These are phyloP conservation scores for Annulohypoxylon stygium DNA, from an alignment of 495 filamentous ascomycete genomes.

Conservation along the genomic window DNA sequence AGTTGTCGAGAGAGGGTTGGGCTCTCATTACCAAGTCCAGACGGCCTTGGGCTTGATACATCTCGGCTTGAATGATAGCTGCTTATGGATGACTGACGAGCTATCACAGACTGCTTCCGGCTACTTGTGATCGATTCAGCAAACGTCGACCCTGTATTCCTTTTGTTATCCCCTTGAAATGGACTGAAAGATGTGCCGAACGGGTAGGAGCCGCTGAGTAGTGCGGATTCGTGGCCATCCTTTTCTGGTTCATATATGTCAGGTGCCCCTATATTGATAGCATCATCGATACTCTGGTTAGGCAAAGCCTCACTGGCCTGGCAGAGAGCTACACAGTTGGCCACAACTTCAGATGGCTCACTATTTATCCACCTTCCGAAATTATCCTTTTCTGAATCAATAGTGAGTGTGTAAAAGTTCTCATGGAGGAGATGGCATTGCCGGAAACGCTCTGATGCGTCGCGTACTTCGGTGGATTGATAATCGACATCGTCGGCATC, in stretches of 20 bases:
- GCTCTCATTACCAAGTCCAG: slow-evolving; percentile 62
- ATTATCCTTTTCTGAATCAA: slow-evolving; percentile 78
- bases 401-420: slow-evolving; percentile 77
- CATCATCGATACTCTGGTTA: slow-evolving; percentile 14
- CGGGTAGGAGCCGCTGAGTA: slow-evolving; percentile 55
- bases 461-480: slow-evolving; percentile 75
- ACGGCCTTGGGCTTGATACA: slow-evolving; percentile 55
- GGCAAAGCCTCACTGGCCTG: slow-evolving; percentile 42
- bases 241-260: slow-evolving; percentile 39
- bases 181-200: slow-evolving; percentile 38
- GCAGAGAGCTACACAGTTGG: slow-evolving; percentile 72
- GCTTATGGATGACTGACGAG: slow-evolving; percentile 56
- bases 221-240: slow-evolving; percentile 42
- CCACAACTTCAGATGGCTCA: slow-evolving; percentile 77
- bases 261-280: slow-evolving; percentile 13
- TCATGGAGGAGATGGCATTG: slow-evolving; percentile 77
- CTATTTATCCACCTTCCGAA: slow-evolving; percentile 77
- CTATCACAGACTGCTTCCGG: slow-evolving; percentile 44
- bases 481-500: slow-evolving; percentile 77
- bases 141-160: slow-evolving; percentile 63
- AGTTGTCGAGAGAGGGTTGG: slow-evolving; percentile 67
- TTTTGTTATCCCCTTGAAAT: slow-evolving; percentile 53
- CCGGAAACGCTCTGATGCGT: slow-evolving; percentile 74
- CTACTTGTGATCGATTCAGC: slow-evolving; percentile 53
- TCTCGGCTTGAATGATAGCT: slow-evolving; percentile 58